phyloP scores from a whole-genome alignment of 805 yeast species.

The Ascoidea tarda region DNA sequence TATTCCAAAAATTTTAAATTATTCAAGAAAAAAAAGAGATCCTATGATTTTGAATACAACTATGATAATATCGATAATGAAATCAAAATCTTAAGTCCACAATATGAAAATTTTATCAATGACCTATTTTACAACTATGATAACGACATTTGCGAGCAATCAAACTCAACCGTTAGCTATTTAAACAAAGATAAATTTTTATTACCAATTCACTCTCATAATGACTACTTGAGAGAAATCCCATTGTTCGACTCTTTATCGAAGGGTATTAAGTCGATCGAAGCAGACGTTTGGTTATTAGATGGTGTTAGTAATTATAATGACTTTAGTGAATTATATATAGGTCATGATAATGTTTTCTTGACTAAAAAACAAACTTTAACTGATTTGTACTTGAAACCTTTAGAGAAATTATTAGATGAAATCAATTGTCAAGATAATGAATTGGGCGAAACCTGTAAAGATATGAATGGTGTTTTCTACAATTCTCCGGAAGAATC shows the following conservation, averaged over 20 bases:
- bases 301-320: constrained; percentile 20
- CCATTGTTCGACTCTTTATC: constrained; percentile 45
- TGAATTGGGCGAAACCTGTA: constrained; percentile 5
- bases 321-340: constrained; percentile 29
- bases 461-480: constrained; percentile 24
- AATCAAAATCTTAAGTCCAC: not conserved
- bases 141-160: constrained; percentile 4
- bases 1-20: not conserved
- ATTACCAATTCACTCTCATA: constrained; percentile 45
- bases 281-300: constrained; percentile 50
- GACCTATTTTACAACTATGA: constrained; percentile 2
- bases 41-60: not conserved
- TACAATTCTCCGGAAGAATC: constrained; percentile 34
- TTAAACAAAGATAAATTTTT: constrained; percentile 16
- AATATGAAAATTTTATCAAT: not conserved
- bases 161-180: constrained; percentile 6
- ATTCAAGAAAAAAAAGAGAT: too few species aligned
- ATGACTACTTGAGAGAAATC: constrained; percentile 48
- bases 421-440: constrained; percentile 25
- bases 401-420: constrained; percentile 32
- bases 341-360: constrained; percentile 44
- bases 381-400: constrained; percentile 35
- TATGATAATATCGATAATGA: not conserved
- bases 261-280: constrained; percentile 41
- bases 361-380: constrained; percentile 33